These are phyloP conservation scores for Heritiera fomes DNA, from an alignment of 345 rosid species.

Conservation along the genomic window DNA sequence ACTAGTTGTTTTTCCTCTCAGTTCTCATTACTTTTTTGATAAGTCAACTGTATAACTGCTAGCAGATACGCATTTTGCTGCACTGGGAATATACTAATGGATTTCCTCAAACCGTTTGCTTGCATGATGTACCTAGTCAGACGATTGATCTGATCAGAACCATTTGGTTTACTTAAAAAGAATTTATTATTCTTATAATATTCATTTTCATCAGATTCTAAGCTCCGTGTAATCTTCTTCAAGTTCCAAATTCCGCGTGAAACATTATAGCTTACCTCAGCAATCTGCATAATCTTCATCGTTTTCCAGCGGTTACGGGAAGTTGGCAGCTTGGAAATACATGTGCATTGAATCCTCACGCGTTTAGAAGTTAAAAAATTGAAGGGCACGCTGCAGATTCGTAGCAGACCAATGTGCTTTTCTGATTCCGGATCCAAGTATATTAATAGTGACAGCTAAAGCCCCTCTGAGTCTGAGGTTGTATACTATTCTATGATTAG, in stretches of 20 bases:
- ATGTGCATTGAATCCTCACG: not conserved
- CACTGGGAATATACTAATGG: not conserved
- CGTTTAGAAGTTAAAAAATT: not conserved
- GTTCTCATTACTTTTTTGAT: not conserved
- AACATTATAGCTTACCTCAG: not conserved
- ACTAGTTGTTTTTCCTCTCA: not conserved
- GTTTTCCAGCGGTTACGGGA: conserved; percentile 14
- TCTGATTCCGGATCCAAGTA: conserved; percentile 11
- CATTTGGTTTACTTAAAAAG: not conserved
- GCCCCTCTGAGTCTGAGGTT: not conserved
- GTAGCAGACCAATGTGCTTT: not conserved
- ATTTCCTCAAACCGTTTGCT: not conserved
- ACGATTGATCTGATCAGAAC: conserved; percentile 6
- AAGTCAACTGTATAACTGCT: not conserved
- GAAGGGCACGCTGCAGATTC: not conserved
- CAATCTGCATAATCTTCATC: conserved; percentile 16
- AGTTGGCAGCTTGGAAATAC: conserved; percentile 1
- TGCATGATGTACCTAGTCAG: not conserved
- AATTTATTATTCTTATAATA: not conserved
- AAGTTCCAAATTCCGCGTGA: conserved; percentile 14
- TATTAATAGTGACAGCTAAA: conserved; percentile 10
- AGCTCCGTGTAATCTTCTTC: conserved; percentile 8
- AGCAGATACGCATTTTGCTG: not conserved
- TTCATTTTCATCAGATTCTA: not conserved
- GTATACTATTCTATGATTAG: not conserved